phyloP scores from a whole-genome alignment of 306 rosid genomes.

The Trifolium dubium region DNA sequence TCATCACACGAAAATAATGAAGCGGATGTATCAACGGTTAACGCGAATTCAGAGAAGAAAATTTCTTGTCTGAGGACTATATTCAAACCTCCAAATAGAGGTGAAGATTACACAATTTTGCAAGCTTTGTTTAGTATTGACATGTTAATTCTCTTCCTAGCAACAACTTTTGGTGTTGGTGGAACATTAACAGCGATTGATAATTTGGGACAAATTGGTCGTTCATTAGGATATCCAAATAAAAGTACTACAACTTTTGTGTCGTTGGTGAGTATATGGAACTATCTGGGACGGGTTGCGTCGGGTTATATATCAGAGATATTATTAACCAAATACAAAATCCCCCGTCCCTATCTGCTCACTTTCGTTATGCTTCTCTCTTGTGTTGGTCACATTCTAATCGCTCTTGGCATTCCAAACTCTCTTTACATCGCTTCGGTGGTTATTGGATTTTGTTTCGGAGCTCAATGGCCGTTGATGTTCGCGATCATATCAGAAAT shows the following conservation, averaged over 20 bases:
- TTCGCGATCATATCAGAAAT: slow-evolving; percentile 73
- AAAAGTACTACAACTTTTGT: slow-evolving; percentile 66
- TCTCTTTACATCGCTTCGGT: slow-evolving; percentile 64
- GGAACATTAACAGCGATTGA: slow-evolving; percentile 72
- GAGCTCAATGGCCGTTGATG: slow-evolving; percentile 75
- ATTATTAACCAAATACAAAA: slow-evolving; percentile 57
- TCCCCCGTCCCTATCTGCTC: slow-evolving; percentile 69
- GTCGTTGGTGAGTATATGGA: slow-evolving; percentile 78
- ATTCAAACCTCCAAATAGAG: slow-evolving; percentile 61
- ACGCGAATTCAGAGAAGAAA: slow-evolving; percentile 5
- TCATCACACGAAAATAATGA: not conserved
- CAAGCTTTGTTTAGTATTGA: slow-evolving; percentile 75
- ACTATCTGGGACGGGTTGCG: slow-evolving; percentile 62
- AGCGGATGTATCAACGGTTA: not conserved
- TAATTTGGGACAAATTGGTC: slow-evolving; percentile 75
- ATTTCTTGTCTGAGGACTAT: slow-evolving; percentile 45
- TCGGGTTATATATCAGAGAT: slow-evolving; percentile 65
- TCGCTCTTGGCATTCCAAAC: slow-evolving; percentile 60
- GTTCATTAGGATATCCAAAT: slow-evolving; percentile 59
- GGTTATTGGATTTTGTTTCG: slow-evolving; percentile 69
- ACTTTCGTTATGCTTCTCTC: slow-evolving; percentile 58
- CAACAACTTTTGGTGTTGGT: slow-evolving; percentile 58
- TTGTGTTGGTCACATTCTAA: slow-evolving; percentile 64
- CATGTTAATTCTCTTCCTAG: slow-evolving; percentile 59
- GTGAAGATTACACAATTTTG: slow-evolving; percentile 71